Conservation (phyloP, 768 basidiomycete species). For the Tylopilus vinaceipallidus region DNA sequence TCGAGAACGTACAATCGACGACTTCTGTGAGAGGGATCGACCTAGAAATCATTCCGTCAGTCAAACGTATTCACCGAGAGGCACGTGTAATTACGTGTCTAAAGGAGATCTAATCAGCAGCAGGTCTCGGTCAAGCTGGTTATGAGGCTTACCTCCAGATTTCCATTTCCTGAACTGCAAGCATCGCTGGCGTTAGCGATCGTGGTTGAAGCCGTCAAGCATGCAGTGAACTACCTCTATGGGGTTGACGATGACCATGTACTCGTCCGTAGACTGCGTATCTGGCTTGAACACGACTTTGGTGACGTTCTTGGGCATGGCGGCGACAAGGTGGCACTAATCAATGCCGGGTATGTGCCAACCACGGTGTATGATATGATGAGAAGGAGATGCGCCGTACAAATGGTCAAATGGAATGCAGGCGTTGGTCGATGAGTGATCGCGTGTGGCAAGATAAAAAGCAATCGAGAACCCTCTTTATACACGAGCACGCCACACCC, state of each 20-base stretch:
- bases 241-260: conserved; percentile 62
- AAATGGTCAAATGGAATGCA: neutral
- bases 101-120: conserved; percentile 13
- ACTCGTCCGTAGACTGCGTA: conserved; percentile 70
- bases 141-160: conserved; percentile 58
- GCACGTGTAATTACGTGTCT: conserved; percentile 61
- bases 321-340: conserved; percentile 5
- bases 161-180: conserved; percentile 76
- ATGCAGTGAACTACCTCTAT: conserved; percentile 48
- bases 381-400: conserved; percentile 4
- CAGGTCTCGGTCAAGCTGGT: conserved; percentile 4
- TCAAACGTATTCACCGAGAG: conserved; percentile 4
- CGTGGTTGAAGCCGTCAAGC: neutral
- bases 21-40: conserved; percentile 70
- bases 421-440: conserved; percentile 6
- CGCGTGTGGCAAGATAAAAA: conserved; percentile 1
- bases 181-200: conserved; percentile 6
- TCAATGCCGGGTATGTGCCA: conserved; percentile 11
- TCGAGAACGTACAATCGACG: conserved; percentile 66
- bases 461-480: conserved; percentile 21
- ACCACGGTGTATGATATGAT: conserved; percentile 13
- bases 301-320: conserved; percentile 49
- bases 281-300: conserved; percentile 83
- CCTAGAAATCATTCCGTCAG: conserved; percentile 34
- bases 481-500: conserved; percentile 18